Evolutionary conservation across 202 grass and related monocot species (phyloP).

Genomic region (Panicum virgatum): DNA sequence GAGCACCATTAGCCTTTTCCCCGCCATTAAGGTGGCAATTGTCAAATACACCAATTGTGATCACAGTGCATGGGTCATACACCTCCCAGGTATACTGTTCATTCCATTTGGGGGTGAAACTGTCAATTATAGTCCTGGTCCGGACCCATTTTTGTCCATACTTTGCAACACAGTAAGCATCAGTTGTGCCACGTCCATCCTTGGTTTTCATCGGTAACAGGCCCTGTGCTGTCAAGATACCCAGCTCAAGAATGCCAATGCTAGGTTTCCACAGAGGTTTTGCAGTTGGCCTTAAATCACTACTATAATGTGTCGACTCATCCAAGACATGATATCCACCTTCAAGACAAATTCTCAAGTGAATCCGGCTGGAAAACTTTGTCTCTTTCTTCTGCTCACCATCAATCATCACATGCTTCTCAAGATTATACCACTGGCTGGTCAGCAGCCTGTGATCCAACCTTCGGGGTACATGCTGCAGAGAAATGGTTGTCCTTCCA

Average conservation of each 20-base stretch:
- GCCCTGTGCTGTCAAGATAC: slow-evolving; percentile 65
- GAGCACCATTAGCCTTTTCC: slow-evolving; percentile 58
- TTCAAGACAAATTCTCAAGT: slow-evolving; percentile 75
- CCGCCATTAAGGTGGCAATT: slow-evolving; percentile 68
- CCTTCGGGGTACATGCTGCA: slow-evolving; percentile 61
- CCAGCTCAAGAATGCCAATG: slow-evolving; percentile 70
- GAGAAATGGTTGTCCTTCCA: slow-evolving; percentile 51
- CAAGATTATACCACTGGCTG: slow-evolving; percentile 58
- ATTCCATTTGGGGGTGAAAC: slow-evolving; percentile 74
- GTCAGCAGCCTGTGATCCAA: slow-evolving; percentile 51
- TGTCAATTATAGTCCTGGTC: slow-evolving; percentile 73
- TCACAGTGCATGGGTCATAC: slow-evolving; percentile 66
- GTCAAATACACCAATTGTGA: slow-evolving; percentile 77
- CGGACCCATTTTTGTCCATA: slow-evolving; percentile 85
- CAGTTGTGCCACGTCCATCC: slow-evolving; percentile 73
- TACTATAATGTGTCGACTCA: slow-evolving; percentile 78
- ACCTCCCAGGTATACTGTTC: slow-evolving; percentile 85
- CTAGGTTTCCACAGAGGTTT: slow-evolving; percentile 69
- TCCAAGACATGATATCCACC: slow-evolving; percentile 81
- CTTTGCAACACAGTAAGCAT: slow-evolving; percentile 74
- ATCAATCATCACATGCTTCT: slow-evolving; percentile 68
- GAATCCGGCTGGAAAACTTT: slow-evolving; percentile 68
- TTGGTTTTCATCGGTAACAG: slow-evolving; percentile 70
- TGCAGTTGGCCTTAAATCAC: slow-evolving; percentile 71
- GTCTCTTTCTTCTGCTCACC: slow-evolving; percentile 65